These are phyloP conservation scores for Globisporangium abappressorium DNA, from an alignment of 352 stramenopile species.

Conservation along the genomic window DNA sequence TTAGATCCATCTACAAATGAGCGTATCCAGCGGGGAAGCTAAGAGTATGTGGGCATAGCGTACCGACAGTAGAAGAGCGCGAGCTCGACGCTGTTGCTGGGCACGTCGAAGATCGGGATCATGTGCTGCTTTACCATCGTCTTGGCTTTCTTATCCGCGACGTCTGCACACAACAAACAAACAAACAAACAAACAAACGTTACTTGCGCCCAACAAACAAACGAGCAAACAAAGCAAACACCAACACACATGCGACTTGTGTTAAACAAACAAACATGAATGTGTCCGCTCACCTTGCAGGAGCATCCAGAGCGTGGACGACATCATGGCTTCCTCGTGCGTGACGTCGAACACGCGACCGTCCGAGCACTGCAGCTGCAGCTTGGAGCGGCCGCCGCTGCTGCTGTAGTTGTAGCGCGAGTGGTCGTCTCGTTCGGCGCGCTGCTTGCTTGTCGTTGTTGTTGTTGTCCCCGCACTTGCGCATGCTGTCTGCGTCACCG, in stretches of 20 bases:
- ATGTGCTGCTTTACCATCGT: constrained; percentile 58
- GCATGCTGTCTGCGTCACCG: neutral
- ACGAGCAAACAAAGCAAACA: neutral
- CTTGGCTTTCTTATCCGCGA: constrained; percentile 48
- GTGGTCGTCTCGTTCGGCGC: constrained; percentile 3
- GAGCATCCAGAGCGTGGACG: constrained; percentile 78
- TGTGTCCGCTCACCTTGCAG: constrained; percentile 43
- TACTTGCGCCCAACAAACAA: neutral
- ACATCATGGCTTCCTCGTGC: constrained; percentile 87
- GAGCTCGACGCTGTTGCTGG: constrained; percentile 64
- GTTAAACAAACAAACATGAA: neutral
- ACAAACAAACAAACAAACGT: neutral
- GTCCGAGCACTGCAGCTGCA: constrained; percentile 77
- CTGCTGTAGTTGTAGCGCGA: constrained; percentile 15
- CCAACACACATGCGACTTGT: neutral
- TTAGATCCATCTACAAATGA: neutral
- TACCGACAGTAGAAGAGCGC: constrained; percentile 75
- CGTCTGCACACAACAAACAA: constrained; percentile 26
- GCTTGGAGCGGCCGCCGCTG: constrained; percentile 38
- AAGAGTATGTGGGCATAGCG: neutral
- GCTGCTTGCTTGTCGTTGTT: constrained; percentile 1
- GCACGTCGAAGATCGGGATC: constrained; percentile 74
- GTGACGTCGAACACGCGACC: constrained; percentile 66
- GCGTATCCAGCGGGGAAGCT: neutral
- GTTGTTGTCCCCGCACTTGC: neutral